Evolutionary conservation across 129 eudicot genomes (phyloP), one percentile per base, ranked within the genome.

Genomic region (Smallanthus sonchifolius): DNA sequence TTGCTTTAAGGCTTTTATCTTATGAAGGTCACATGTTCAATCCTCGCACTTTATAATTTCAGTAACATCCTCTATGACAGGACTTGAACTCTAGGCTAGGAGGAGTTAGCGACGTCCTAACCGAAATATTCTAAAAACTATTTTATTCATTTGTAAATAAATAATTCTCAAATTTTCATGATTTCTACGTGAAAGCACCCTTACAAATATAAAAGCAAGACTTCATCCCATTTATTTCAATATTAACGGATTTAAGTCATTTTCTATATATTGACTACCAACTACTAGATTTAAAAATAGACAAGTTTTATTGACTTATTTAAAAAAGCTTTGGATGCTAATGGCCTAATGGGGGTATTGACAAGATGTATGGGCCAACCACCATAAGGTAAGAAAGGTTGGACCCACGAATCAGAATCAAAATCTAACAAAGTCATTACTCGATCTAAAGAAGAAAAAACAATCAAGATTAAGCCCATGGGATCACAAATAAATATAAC

Each of bases 381-480:
- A 87, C 87, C 83, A 65, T 78, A 81, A 77, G 81, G 85, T 77
- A 45, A 69, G 70, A 67, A 65, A 52, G 77, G 66, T 86, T 68
- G 85, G 87, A 66, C 86, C 95, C 91, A 83, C 95, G 65, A 85
- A 88, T 88, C 95, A 76, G 77, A 85, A 81, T 78, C 79, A 79
- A 84, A 81, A 88, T 88, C 89, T 76, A 57, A 70, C 70, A 65
- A 32, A 59, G 67, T 39, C 47, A 60, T 74, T 73, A 59, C 65
- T 59, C 20, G 56, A 49, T 4, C 4, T 37, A 37, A 37, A 10
- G 20, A 56, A 56, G 10, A 52, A 52, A 52, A 56, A 56, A 56
- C 63, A 56, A 56, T 56, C 35, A 20, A 24, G 9, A 56, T 56
- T 28, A 59, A 59, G 11, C 62, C 13, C 62, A 55, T 13, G 4